Base-by-base conservation (phyloP, 208 protist genomes). In the Leishmania major region DNA sequence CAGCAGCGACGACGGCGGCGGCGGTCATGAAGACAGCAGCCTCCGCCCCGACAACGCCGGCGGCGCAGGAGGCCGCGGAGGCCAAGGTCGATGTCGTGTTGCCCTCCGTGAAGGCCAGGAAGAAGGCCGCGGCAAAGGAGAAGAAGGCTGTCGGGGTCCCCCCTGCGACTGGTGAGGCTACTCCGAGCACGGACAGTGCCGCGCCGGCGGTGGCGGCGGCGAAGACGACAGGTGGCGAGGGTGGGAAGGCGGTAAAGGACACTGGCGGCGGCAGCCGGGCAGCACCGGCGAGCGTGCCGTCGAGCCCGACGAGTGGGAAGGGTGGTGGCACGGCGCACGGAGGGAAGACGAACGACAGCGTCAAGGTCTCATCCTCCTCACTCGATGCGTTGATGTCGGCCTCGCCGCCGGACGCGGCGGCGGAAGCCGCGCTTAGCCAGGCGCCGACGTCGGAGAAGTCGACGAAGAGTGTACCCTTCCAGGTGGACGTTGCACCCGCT, bases 91-190 rank as follows among this genome's bases (percentile, higher is more conserved):
- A 73, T 19, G 40, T 35, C 10, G 69, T 37, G 69, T 3, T 22
- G 15, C 69, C 45, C 13, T n/a, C 69, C 67, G 11, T 15, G 15
- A 75, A 81, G 43, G 49, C 62, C 25, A 81, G 66, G 62, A 80
- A 77, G 76, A 78, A 81, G 60, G 47, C 53, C 31, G n/a, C 81
- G 59, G 66, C 15, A 35, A 66, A 40, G 71, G 71, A 77, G 28
- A 62, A 40, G n/a, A 47, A 22, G 17, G 13, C 69, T 35, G 22
- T 22, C 22, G 22, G 8, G 0, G 37, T 8, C 5, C 37, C 66
- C 19, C 17, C 37, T 6, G 66, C 66, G 19, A 40, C 43, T 25
- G 45, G 6, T 53, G 60, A 66, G 60, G n/a, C 60, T 7, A 1
- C n/a, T 66, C 25, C 60, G 10, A 66, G 60, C 60, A 19, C 60